These are phyloP conservation scores for Eucalyptus decipiens DNA, from an alignment of 345 rosid genomes.

Conservation along the genomic window DNA sequence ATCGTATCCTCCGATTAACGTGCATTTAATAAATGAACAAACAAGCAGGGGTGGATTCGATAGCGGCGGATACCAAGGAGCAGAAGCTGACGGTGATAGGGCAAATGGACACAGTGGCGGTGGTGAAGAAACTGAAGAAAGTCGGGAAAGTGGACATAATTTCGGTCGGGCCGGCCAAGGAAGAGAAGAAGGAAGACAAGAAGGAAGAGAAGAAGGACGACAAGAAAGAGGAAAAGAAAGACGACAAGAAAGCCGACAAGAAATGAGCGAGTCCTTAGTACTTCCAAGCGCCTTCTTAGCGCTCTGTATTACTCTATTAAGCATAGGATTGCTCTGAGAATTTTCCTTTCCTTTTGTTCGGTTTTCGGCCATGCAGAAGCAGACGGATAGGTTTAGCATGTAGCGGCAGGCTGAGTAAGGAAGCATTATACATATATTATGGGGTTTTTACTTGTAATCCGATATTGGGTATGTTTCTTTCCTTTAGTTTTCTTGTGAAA, in stretches of 20 bases:
- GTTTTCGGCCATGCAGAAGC: not conserved
- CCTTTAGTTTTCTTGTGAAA: not conserved
- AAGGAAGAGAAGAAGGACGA: conserved; percentile 69
- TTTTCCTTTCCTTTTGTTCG: not conserved
- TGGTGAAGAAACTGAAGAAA: conserved; percentile 82
- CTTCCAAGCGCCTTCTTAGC: not conserved
- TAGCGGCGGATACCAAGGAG: conserved; percentile 79
- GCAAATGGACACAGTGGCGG: conserved; percentile 75
- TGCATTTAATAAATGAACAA: not conserved
- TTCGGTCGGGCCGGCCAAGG: conserved; percentile 91
- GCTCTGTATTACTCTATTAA: not conserved
- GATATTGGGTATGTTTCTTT: not conserved
- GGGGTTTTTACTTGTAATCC: not conserved
- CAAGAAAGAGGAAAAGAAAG: conserved; percentile 27
- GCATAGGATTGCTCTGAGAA: not conserved
- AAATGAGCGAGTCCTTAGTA: not conserved
- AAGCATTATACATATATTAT: not conserved
- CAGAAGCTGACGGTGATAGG: conserved; percentile 90
- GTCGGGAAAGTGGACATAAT: conserved; percentile 87
- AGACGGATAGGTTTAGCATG: not conserved
- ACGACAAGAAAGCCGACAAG: conserved; percentile 20
- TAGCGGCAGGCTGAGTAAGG: not conserved
- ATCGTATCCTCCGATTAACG: not conserved
- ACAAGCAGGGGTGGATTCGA: conserved; percentile 71
- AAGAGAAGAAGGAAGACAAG: conserved; percentile 86